A percentile compares a stretch with the other conserved stretches of the same genome.
These are phyloP conservation scores for Lyophyllum atratum DNA, from an alignment of 768 basidiomycete genomes.

Conservation along the genomic window DNA sequence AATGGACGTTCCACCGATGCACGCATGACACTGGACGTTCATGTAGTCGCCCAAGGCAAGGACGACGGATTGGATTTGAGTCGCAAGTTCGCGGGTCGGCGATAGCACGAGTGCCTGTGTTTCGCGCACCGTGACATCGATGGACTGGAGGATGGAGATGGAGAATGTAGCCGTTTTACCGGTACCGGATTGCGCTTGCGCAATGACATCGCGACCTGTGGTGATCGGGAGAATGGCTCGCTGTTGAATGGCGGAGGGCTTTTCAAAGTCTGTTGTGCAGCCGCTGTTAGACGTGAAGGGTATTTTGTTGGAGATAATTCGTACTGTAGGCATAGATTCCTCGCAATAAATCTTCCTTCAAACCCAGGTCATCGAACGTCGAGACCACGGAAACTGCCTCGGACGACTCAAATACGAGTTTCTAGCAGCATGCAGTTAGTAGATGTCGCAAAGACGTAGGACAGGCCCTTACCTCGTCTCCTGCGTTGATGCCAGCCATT, in stretches of 20 bases:
- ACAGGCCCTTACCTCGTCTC: slow-evolving; percentile 71
- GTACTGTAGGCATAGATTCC: slow-evolving; percentile 98
- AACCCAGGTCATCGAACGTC: slow-evolving; percentile 85
- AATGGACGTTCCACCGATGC: slow-evolving; percentile 96
- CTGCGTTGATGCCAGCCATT: slow-evolving; percentile 83
- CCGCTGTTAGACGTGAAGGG: background rate
- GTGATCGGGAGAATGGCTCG: slow-evolving; percentile 96
- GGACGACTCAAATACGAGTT: slow-evolving; percentile 95
- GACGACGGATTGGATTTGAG: slow-evolving; percentile 98
- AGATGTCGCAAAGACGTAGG: slow-evolving; percentile 5
- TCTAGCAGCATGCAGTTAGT: slow-evolving; percentile 40
- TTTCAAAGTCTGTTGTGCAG: slow-evolving; percentile 75
- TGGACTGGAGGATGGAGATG: slow-evolving; percentile 96
- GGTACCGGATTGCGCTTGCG: slow-evolving; percentile 98
- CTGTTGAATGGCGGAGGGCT: slow-evolving; percentile 98
- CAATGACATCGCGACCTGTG: slow-evolving; percentile 96
- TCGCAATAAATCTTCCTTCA: slow-evolving; percentile 94
- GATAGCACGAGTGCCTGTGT: slow-evolving; percentile 96
- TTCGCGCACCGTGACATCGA: slow-evolving; percentile 93
- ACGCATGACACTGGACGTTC: slow-evolving; percentile 99
- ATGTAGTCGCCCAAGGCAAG: slow-evolving; percentile 97
- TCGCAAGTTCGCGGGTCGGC: slow-evolving; percentile 97
- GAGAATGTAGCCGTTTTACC: slow-evolving; percentile 99
- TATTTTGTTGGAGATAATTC: slow-evolving; percentile 24
- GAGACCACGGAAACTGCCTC: slow-evolving; percentile 89